A percentile compares a stretch with the other conserved stretches of the same genome.
Evolutionary conservation across 345 rosid species (phyloP).

Genomic region (Gynandropsis gynandra): DNA sequence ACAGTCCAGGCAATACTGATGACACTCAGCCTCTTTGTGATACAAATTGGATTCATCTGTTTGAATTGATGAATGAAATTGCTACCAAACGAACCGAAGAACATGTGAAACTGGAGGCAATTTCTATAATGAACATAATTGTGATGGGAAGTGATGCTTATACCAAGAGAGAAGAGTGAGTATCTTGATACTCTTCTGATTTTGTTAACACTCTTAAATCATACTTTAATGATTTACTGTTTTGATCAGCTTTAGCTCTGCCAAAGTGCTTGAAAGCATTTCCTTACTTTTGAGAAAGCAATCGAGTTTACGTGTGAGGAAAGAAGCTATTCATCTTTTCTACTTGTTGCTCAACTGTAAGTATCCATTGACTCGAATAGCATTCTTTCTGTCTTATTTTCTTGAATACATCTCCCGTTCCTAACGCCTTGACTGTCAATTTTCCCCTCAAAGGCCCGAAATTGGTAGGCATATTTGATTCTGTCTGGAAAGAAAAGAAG

Average conservation of each 20-base stretch:
- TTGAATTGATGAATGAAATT: slow-evolving; percentile 45
- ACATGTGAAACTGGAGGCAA: slow-evolving; percentile 52
- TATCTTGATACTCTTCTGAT: slow-evolving; percentile 1
- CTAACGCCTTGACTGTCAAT: slow-evolving; percentile 2
- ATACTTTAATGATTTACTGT: slow-evolving; percentile 10
- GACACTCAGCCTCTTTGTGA: slow-evolving; percentile 27
- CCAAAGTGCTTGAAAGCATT: slow-evolving; percentile 39
- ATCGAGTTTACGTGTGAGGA: slow-evolving; percentile 50
- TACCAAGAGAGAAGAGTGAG: slow-evolving; percentile 65
- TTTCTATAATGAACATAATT: slow-evolving; percentile 70
- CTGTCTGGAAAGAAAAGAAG: slow-evolving; percentile 29
- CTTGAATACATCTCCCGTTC: not conserved
- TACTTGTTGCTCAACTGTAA: slow-evolving; percentile 71
- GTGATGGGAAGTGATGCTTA: slow-evolving; percentile 51
- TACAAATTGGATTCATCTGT: slow-evolving; percentile 52
- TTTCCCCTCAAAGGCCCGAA: slow-evolving; percentile 47
- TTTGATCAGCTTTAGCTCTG: slow-evolving; percentile 45
- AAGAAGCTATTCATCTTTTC: slow-evolving; percentile 56
- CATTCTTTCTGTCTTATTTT: not conserved
- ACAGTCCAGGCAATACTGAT: slow-evolving; percentile 21
- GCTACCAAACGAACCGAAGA: slow-evolving; percentile 43
- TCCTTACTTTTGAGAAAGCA: slow-evolving; percentile 49
- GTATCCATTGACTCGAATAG: slow-evolving; percentile 11
- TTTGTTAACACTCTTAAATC: slow-evolving; percentile 10
- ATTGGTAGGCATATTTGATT: slow-evolving; percentile 44